Evolutionary conservation across 139 green algal genomes (phyloP), one percentile per base, ranked within the genome.

Genomic region (Chlorella sp.): DNA sequence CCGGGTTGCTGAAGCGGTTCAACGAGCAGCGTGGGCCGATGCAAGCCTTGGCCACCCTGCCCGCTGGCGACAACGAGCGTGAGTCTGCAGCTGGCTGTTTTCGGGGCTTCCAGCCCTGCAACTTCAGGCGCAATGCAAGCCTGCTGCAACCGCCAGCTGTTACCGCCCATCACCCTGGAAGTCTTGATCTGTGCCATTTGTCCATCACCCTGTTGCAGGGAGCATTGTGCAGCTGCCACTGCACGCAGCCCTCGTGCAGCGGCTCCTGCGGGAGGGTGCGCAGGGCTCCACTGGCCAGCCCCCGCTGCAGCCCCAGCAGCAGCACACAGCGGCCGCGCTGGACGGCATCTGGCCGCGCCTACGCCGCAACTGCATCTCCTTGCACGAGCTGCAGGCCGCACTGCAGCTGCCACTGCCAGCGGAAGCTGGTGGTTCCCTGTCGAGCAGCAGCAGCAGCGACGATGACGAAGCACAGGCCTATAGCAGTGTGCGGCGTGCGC

Each of bases 151-250:
- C n/a, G n/a, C 26, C 21, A 30, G 20, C 60, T 67, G 60, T 2
- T 2, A 16, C 21, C 60, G 23, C 60, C 23, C 6, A 16, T 2
- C 28, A 28, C 26, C 23, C 60, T 32, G 60, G n/a, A n/a, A 16
- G 23, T 30, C 6, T 30, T 67, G n/a, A n/a, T n/a, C n/a, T n/a
- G n/a, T 13, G 26, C 6, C 21, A 16, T 9, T 30, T 23, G 1
- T 36, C 41, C 47, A 1, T 44, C 3, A 3, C 11, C 38, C 39
- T 12, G n/a, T 0, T 60, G 76, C 76, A 82, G 76, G 76, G 36
- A 82, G 76, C 60, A 30, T 71, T 6, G 76, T 82, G 60, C 76
- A 73, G 76, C 76, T 82, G 76, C 76, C 76, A 7, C 76, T 82
- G 76, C 76, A 82, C 60, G 5, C 32, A 12, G 76, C 76, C 60